phyloP scores from a whole-genome alignment of 2,329 filamentous ascomycete genomes.

The Rhytidhysteron rufulum region DNA sequence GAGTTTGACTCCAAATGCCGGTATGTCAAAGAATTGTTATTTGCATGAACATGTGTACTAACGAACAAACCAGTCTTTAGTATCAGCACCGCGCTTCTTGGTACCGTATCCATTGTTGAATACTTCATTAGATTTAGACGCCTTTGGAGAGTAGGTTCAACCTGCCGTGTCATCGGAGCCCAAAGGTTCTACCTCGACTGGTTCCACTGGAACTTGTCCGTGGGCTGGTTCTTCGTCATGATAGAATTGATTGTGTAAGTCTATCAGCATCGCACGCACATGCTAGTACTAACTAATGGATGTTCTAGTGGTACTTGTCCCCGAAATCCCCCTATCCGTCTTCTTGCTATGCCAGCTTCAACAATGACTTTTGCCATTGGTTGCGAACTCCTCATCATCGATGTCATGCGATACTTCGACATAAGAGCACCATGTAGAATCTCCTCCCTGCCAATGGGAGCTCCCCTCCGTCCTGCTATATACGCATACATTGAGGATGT shows the following conservation, averaged over 20 bases:
- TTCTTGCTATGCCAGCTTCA: conserved; percentile 51
- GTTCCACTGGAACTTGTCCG: conserved; percentile 56
- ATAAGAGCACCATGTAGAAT: conserved; percentile 49
- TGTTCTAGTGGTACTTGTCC: conserved; percentile 41
- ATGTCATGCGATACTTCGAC: conserved; percentile 43
- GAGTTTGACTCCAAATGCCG: conserved; percentile 46
- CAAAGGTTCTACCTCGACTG: conserved; percentile 48
- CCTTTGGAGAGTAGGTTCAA: conserved; percentile 50
- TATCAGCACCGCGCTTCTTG: conserved; percentile 52
- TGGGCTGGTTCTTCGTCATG: conserved; percentile 55
- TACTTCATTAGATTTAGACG: conserved; percentile 49
- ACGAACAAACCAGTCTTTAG: conserved; percentile 41
- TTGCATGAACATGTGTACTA: background rate
- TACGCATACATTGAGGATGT: conserved; percentile 55
- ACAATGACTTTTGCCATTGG: conserved; percentile 53
- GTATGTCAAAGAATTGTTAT: conserved; percentile 2
- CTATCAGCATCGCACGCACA: background rate
- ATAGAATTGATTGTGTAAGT: conserved; percentile 52
- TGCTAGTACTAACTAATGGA: conserved; percentile 14
- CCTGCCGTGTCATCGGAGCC: conserved; percentile 50
- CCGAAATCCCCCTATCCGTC: conserved; percentile 47
- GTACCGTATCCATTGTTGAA: conserved; percentile 52
- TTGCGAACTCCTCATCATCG: conserved; percentile 48
- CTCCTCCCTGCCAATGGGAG: conserved; percentile 49
- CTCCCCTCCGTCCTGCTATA: conserved; percentile 50